These are phyloP conservation scores for Corynespora cassiicola DNA, from an alignment of 2,329 filamentous ascomycete genomes.

Conservation along the genomic window DNA sequence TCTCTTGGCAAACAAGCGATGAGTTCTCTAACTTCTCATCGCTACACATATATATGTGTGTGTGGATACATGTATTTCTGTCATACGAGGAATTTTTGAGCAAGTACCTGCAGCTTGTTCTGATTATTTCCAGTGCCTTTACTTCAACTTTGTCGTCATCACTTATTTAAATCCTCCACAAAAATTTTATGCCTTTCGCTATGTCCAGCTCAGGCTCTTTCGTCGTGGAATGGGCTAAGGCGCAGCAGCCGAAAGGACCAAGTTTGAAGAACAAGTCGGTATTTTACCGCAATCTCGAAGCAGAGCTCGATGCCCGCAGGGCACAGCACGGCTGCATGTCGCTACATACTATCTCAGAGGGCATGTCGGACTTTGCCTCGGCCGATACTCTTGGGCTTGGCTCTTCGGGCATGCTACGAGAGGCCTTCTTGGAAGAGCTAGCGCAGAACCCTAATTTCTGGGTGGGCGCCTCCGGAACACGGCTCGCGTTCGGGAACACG, in stretches of 20 bases:
- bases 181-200: no score
- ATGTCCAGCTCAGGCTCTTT: no score
- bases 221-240: conserved; percentile 14
- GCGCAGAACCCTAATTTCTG: conserved; percentile 34
- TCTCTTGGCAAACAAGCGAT: no score
- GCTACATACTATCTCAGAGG: no score
- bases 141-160: no score
- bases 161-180: no score
- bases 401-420: conserved; percentile 50
- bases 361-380: conserved; percentile 66
- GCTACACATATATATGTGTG: no score
- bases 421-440: conserved; percentile 55
- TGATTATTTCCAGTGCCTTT: no score
- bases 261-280: neutral
- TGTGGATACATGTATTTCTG: no score
- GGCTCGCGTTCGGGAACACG: conserved; percentile 68
- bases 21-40: no score
- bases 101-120: no score
- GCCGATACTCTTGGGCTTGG: conserved; percentile 66
- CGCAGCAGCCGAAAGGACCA: neutral
- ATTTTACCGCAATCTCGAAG: conserved; percentile 28
- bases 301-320: conserved; percentile 13
- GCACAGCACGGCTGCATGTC: neutral
- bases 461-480: conserved; percentile 62
- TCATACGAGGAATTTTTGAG: no score